Base-by-base conservation (phyloP, 768 basidiomycete genomes). In the Lyophyllum semitale region DNA sequence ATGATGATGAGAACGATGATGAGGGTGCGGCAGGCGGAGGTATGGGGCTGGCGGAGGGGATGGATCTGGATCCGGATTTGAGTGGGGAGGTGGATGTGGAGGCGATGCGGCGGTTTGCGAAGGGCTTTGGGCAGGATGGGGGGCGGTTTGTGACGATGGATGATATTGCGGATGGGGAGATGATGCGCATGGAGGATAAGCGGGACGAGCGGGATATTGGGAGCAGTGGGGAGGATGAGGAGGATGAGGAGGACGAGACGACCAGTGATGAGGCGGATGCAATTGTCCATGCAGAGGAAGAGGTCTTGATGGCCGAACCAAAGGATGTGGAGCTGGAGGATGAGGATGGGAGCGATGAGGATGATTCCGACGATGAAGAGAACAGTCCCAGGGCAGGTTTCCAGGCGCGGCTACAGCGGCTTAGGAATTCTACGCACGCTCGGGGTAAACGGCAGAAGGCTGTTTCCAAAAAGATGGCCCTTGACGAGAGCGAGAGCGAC, bases 51-150 rank as follows among this genome's bases (percentile, higher is more conserved):
- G 70, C 69, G 1, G 80, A 78, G 49, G 87, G 77, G 20, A 91
- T 91, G 89, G 79, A 82, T 1, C 66, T 91, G 18, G 89, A 91
- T 56, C 70, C 74, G 0, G 87, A 89, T 22, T 48, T 85, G 4
- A 13, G 29, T 6, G 47, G 18, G 38, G 76, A 77, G 8, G 37
- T 78, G 9, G 73, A 78, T 59, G 38, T 74, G 41, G 65, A 68
- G 2, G 82, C 81, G 20, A 81, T 89, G 85, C 50, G 71, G 55
- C 74, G 76, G 50, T 59, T 80, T 22, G 68, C 62, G 30, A 47
- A 53, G 22, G 50, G 63, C 2, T 56, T 64, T 59, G 27, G 57
- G 15, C 58, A 27, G 20, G 65, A 44, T 51, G 65, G 55, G 13
- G 48, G 46, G 22, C 51, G 50, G 51, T 78, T 78, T 57, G 69